A percentile compares a stretch with the other conserved stretches of the same genome.
Evolutionary conservation across 176 grass and related monocot species (phyloP).

Genomic region (Miscanthus lutarioriparius): DNA sequence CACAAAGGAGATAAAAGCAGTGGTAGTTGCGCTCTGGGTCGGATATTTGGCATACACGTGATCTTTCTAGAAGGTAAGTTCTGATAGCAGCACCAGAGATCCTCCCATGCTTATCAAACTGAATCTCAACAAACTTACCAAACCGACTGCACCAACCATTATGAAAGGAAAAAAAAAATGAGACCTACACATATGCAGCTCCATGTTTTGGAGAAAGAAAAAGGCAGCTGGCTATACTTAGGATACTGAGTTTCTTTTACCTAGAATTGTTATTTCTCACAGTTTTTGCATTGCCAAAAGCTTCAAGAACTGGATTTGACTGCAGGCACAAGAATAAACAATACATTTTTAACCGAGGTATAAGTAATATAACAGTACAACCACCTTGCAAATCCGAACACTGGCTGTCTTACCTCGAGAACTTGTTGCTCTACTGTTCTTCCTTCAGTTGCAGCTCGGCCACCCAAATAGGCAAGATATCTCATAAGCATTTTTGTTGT

Average conservation of each 20-base stretch:
- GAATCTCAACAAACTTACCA: slow-evolving; percentile 99
- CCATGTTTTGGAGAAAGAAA: slow-evolving; percentile 18
- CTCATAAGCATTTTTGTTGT: slow-evolving; percentile 99
- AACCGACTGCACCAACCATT: slow-evolving; percentile 78
- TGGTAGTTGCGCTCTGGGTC: slow-evolving; percentile 98
- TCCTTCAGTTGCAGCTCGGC: slow-evolving; percentile 89
- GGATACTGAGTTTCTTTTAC: slow-evolving; percentile 32
- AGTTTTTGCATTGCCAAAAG: slow-evolving; percentile 99
- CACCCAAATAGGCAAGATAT: slow-evolving; percentile 97
- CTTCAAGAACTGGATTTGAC: slow-evolving; percentile 99
- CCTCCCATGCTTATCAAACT: slow-evolving; percentile 94
- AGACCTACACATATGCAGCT: slow-evolving; percentile 37
- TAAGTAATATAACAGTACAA: slow-evolving; percentile 27
- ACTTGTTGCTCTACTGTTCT: slow-evolving; percentile 99
- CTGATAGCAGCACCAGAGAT: slow-evolving; percentile 98
- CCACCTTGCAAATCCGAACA: slow-evolving; percentile 25
- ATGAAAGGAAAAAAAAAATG: slow-evolving; percentile 5
- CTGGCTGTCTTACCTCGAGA: slow-evolving; percentile 63
- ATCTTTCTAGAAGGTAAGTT: slow-evolving; percentile 97
- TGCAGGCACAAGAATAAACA: slow-evolving; percentile 55
- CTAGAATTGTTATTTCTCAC: slow-evolving; percentile 99
- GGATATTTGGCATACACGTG: slow-evolving; percentile 94
- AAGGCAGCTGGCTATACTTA: slow-evolving; percentile 18
- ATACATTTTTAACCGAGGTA: slow-evolving; percentile 21
- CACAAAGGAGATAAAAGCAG: slow-evolving; percentile 99